A percentile compares a stretch with the other conserved stretches of the same genome.
These are phyloP conservation scores for Magnaporthales sp. DNA, from an alignment of 2,329 filamentous ascomycete genomes.

Conservation along the genomic window DNA sequence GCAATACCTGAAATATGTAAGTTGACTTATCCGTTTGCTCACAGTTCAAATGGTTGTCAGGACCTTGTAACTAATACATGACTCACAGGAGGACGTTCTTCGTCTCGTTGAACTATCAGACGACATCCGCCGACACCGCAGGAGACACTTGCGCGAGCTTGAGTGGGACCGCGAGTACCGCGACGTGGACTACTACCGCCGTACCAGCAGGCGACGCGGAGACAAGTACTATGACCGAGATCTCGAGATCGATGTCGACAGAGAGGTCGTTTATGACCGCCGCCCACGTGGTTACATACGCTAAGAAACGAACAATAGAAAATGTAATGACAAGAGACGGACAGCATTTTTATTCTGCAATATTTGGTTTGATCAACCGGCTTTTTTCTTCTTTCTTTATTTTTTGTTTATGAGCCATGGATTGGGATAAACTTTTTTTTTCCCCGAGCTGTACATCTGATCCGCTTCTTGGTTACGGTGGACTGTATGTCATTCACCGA, in stretches of 20 bases:
- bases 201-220: conserved; percentile 19
- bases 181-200: conserved; percentile 17
- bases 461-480: neutral
- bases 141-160: conserved; percentile 41
- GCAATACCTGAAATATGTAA: conserved; percentile 79
- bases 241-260: conserved; percentile 58
- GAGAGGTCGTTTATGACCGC: conserved; percentile 57
- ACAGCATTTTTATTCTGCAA: neutral
- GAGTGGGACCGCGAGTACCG: conserved; percentile 48
- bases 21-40: conserved; percentile 25
- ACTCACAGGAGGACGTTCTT: conserved; percentile 69
- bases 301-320: conserved; percentile 8
- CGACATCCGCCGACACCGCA: conserved; percentile 61
- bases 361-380: neutral
- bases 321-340: neutral
- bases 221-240: conserved; percentile 27
- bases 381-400: neutral
- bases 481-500: neutral
- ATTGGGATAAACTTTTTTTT: neutral
- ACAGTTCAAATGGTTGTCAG: neutral
- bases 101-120: conserved; percentile 77
- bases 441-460: neutral
- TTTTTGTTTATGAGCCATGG: neutral
- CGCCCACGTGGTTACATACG: conserved; percentile 19
- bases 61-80: neutral